Evolutionary conservation across 192 early-diverging fungal genomes (phyloP).

Genomic region (Coemansia sp.): DNA sequence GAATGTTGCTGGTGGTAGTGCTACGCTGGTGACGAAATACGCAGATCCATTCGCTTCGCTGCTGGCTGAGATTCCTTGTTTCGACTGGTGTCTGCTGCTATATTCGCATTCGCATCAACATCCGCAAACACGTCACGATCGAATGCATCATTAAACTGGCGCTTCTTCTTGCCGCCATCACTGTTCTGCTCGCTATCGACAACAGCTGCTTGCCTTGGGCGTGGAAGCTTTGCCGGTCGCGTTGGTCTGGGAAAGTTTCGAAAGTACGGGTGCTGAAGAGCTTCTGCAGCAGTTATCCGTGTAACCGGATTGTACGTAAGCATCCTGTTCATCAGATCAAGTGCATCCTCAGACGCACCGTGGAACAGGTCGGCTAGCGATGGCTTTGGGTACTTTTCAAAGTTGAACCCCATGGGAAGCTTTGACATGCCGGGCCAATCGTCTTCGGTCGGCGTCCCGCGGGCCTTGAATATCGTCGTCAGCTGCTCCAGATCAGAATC

Average conservation of each 20-base stretch:
- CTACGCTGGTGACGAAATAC: constrained; percentile 51
- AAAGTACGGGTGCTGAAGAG: constrained; percentile 53
- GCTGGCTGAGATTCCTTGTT: constrained; percentile 7
- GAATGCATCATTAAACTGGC: constrained; percentile 27
- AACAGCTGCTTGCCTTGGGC: constrained; percentile 14
- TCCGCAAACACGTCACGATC: constrained; percentile 16
- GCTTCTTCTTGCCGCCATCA: constrained; percentile 17
- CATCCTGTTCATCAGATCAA: constrained; percentile 86
- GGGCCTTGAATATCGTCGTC: constrained; percentile 72
- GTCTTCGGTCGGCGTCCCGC: constrained; percentile 79
- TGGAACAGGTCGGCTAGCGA: constrained; percentile 75
- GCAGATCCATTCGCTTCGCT: constrained; percentile 36
- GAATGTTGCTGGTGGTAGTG: no score
- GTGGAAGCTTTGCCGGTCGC: constrained; percentile 39
- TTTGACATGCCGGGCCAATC: constrained; percentile 79
- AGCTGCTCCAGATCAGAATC: constrained; percentile 79
- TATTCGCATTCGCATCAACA: not conserved
- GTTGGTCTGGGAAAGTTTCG: constrained; percentile 40
- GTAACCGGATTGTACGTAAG: constrained; percentile 81
- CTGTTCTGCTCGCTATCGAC: not conserved
- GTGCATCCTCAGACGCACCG: constrained; percentile 79
- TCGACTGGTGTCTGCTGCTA: constrained; percentile 1
- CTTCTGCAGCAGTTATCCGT: constrained; percentile 77
- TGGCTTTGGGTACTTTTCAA: constrained; percentile 70
- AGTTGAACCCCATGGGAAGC: constrained; percentile 72